Percentiles rank a stretch among this genome's conserved stretches.
phyloP scores from a whole-genome alignment of 306 rosid genomes.

The Quercus dentata region DNA sequence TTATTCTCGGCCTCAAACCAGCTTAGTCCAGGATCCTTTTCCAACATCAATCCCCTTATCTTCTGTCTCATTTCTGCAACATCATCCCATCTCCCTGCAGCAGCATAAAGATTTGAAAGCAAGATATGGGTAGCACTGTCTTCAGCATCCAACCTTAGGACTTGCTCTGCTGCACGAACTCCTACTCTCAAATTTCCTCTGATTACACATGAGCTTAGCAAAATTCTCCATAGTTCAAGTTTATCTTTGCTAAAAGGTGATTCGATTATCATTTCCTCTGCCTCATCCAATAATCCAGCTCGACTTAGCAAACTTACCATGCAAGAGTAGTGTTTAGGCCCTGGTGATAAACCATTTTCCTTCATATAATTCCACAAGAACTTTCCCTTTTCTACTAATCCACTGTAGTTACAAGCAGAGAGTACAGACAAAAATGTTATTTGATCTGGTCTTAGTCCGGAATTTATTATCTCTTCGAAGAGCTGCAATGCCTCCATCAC shows the following conservation, averaged over 20 bases:
- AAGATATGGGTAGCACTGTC: conserved; percentile 66
- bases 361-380: conserved; percentile 64
- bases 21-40: conserved; percentile 70
- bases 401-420: conserved; percentile 72
- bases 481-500: conserved; percentile 58
- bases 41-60: conserved; percentile 40
- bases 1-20: conserved; percentile 71
- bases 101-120: conserved; percentile 80
- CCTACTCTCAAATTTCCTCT: conserved; percentile 62
- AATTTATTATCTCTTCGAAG: conserved; percentile 45
- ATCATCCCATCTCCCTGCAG: conserved; percentile 53
- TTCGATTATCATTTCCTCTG: conserved; percentile 51
- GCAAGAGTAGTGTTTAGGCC: conserved; percentile 82
- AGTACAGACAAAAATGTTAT: conserved; percentile 70
- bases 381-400: conserved; percentile 53
- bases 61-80: conserved; percentile 65
- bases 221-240: conserved; percentile 69
- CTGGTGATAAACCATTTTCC: conserved; percentile 51
- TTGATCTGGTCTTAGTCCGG: conserved; percentile 62
- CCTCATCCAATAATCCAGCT: conserved; percentile 62
- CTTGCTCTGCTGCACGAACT: conserved; percentile 60
- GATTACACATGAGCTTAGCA: conserved; percentile 68
- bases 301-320: conserved; percentile 77
- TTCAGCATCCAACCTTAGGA: conserved; percentile 48
- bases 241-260: conserved; percentile 57